Evolutionary conservation across 1,284 basidiomycete genomes (phyloP).

Genomic region (Tilletia walkeri): DNA sequence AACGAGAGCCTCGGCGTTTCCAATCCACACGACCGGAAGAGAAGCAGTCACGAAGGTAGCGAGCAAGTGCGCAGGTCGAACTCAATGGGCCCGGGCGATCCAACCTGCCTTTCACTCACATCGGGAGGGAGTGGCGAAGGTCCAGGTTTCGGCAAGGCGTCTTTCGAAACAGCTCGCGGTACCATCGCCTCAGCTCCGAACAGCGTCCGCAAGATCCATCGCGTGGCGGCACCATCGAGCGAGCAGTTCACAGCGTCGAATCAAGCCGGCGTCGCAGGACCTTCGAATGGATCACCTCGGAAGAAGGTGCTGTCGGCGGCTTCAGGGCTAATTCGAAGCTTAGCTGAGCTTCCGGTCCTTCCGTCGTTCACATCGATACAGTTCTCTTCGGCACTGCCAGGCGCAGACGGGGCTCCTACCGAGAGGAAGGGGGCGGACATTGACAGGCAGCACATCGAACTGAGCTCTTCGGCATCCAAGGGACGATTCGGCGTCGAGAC

Average conservation of each 20-base stretch:
- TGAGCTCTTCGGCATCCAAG: background rate
- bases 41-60: too few relatives aligned
- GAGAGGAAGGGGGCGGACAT: background rate
- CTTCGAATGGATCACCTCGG: background rate
- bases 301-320: background rate
- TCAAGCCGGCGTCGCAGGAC: too few relatives aligned
- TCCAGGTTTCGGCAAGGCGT: background rate
- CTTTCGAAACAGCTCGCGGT: background rate
- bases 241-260: background rate
- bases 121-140: background rate
- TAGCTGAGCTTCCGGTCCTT: background rate
- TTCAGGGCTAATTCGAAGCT: background rate
- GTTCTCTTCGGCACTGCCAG: background rate
- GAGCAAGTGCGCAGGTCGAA: too few relatives aligned
- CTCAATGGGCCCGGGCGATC: too few relatives aligned
- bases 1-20: background rate
- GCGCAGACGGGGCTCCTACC: background rate
- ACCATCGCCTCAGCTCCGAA: background rate
- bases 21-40: background rate
- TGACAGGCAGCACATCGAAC: background rate
- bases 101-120: background rate
- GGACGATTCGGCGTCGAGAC: background rate
- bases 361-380: background rate
- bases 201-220: background rate
- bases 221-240: background rate